These are phyloP conservation scores for Penicillium janthinellum DNA, from an alignment of 2,329 filamentous ascomycete genomes.

Conservation along the genomic window DNA sequence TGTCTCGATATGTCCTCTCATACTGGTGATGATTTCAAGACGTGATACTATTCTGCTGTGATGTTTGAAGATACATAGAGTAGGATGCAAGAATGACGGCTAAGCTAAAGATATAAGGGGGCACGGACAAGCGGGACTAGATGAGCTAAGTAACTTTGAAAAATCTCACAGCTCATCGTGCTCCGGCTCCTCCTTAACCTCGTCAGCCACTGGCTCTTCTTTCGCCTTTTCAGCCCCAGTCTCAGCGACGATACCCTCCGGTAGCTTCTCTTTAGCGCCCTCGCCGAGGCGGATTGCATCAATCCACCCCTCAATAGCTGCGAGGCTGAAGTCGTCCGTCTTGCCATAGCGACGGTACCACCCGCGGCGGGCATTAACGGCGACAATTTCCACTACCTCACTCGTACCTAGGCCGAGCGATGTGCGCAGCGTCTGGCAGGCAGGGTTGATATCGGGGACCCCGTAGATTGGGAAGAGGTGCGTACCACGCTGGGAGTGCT, in stretches of 20 bases:
- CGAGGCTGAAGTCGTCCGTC: slow-evolving; percentile 53
- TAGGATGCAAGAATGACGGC: neutral
- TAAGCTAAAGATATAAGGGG: neutral
- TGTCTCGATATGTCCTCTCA: slow-evolving; percentile 8
- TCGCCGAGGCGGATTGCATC: slow-evolving; percentile 91
- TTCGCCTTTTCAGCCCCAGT: slow-evolving; percentile 37
- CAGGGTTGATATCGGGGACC: slow-evolving; percentile 65
- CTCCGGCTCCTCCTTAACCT: slow-evolving; percentile 34
- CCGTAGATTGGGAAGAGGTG: slow-evolving; percentile 83
- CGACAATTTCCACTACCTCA: slow-evolving; percentile 68
- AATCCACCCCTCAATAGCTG: slow-evolving; percentile 78
- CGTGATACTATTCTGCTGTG: neutral
- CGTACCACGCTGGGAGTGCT: slow-evolving; percentile 66
- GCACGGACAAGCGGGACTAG: neutral
- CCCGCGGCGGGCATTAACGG: slow-evolving; percentile 77
- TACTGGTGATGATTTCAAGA: neutral
- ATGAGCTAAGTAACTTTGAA: neutral
- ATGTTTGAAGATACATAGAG: neutral
- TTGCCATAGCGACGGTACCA: slow-evolving; percentile 79
- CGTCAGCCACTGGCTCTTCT: slow-evolving; percentile 18
- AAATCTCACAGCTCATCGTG: slow-evolving; percentile 48
- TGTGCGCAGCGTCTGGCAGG: slow-evolving; percentile 57
- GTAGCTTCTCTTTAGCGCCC: slow-evolving; percentile 74
- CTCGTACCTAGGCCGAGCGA: slow-evolving; percentile 63
- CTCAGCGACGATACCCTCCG: slow-evolving; percentile 58